Base-by-base conservation (phyloP, 2,329 filamentous ascomycete species). In the Penicillium digitatum region DNA sequence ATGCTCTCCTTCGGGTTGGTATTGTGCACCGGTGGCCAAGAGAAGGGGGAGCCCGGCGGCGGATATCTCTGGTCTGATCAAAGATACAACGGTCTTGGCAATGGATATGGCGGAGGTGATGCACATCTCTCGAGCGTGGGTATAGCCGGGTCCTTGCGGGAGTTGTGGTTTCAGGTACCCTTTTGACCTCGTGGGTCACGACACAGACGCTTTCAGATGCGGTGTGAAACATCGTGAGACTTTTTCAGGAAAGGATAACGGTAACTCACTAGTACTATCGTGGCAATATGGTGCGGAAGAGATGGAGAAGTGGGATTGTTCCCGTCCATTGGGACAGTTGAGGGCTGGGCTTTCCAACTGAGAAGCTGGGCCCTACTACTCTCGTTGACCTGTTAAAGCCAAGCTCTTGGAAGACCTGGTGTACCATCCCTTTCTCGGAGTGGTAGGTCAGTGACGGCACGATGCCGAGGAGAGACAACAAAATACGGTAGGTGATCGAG, bases 111-210 rank as follows among this genome's bases (percentile, higher is more conserved):
- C 60, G 22, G 60, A 62, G 7, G 43, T 31, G 6, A 62, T 61
- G 49, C 60, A 62, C 60, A 62, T 62, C 24, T 56, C 49, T 6
- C 58, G 54, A 9, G 60, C 60, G 20, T 62, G 58, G 0, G 42
- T 32, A 14, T 39, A 59, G 11, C 58, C 56, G 0, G 54, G 58
- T 20, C 58, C 55, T 11, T 64, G 64, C 4, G 63, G 64, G 1
- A 68, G 68, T 26, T 65, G 59, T 1, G 70, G 69, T 48, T 73
- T 70, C 2, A 69, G 56, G 22, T 62, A 55, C 4, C 56, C 59
- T 40, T 68, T 62, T 16, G 72, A 72, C 47, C 72, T 69, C 66
- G 66, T 73, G 1, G 73, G 73, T 14, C 73, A 60, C 49, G 72
- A n/a, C n/a, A n/a, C n/a, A n/a, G n/a, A 73, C 69, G 48, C 48